These are phyloP conservation scores for Mytilinidion resinicola DNA, from an alignment of 495 filamentous ascomycete genomes.

Conservation along the genomic window DNA sequence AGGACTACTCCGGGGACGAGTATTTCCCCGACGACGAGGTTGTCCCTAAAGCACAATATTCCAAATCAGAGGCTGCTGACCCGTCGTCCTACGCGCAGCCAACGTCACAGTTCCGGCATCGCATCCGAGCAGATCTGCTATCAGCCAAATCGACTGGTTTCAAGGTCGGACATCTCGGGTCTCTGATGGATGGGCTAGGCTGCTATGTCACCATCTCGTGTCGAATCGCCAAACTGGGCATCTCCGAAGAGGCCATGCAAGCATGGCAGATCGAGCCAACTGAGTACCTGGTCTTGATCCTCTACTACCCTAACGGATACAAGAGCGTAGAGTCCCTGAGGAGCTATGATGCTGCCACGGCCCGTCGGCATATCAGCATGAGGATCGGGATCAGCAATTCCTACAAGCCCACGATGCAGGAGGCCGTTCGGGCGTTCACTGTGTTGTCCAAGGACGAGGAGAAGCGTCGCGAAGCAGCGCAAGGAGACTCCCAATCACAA, in stretches of 20 bases:
- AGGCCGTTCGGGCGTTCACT: constrained; percentile 50
- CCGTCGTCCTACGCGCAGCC: neutral
- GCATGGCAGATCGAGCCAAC: constrained; percentile 65
- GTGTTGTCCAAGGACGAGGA: constrained; percentile 23
- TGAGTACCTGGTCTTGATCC: constrained; percentile 72
- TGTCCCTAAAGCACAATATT: neutral
- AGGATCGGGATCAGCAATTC: constrained; percentile 48
- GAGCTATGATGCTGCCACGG: constrained; percentile 15
- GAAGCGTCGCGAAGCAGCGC: constrained; percentile 16
- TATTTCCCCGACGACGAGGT: neutral
- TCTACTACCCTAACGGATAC: constrained; percentile 61
- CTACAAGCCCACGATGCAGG: constrained; percentile 49
- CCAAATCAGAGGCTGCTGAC: neutral
- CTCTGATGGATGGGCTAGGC: constrained; percentile 37
- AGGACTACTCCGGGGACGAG: constrained; percentile 21
- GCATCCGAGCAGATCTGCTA: constrained; percentile 59
- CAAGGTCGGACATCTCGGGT: constrained; percentile 59
- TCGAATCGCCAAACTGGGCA: constrained; percentile 60
- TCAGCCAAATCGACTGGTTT: constrained; percentile 61
- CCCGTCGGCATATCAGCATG: constrained; percentile 33
- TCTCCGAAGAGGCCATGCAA: constrained; percentile 69
- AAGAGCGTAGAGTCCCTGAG: constrained; percentile 46
- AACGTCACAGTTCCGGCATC: constrained; percentile 19
- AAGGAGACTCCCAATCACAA: constrained; percentile 10
- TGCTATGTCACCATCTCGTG: constrained; percentile 59